Conservation (phyloP, 805 yeast species). For the Scheffersomyces amazonensis region DNA sequence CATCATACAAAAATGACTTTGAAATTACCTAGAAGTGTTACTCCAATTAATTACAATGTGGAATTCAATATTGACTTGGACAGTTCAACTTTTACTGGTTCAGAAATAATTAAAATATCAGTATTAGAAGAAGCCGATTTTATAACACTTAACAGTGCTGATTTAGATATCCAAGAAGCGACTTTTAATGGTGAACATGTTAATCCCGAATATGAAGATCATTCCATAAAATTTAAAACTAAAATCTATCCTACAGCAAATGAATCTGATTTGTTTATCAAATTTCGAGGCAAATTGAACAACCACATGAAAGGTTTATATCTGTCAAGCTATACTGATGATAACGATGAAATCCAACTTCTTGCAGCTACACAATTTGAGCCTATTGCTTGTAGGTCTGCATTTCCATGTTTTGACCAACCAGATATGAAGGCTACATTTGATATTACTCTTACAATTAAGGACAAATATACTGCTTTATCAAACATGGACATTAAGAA, state of each 20-base stretch:
- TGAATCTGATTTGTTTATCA: conserved; percentile 43
- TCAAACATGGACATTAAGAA: conserved; percentile 67
- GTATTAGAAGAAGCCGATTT: conserved; percentile 45
- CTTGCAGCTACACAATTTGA: conserved; percentile 86
- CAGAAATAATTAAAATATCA: conserved; percentile 47
- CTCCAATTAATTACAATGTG: conserved; percentile 35
- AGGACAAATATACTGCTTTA: conserved; percentile 53
- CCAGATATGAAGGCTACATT: conserved; percentile 77
- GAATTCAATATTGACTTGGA: conserved; percentile 39
- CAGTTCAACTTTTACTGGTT: conserved; percentile 43
- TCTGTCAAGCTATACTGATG: conserved; percentile 62
- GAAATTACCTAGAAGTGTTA: conserved; percentile 35
- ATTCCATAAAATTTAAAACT: neutral
- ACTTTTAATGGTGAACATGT: conserved; percentile 24
- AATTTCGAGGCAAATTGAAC: conserved; percentile 62
- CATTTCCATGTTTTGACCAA: conserved; percentile 85
- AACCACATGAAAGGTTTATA: conserved; percentile 84
- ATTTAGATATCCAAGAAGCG: conserved; percentile 56
- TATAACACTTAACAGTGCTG: conserved; percentile 58
- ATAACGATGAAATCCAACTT: conserved; percentile 62
- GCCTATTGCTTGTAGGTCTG: conserved; percentile 82
- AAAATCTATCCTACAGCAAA: too few relatives aligned
- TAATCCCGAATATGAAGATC: neutral
- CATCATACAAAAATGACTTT: neutral
- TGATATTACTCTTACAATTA: conserved; percentile 59